phyloP scores from a whole-genome alignment of 208 protist species.

The Strigomonas culicis region DNA sequence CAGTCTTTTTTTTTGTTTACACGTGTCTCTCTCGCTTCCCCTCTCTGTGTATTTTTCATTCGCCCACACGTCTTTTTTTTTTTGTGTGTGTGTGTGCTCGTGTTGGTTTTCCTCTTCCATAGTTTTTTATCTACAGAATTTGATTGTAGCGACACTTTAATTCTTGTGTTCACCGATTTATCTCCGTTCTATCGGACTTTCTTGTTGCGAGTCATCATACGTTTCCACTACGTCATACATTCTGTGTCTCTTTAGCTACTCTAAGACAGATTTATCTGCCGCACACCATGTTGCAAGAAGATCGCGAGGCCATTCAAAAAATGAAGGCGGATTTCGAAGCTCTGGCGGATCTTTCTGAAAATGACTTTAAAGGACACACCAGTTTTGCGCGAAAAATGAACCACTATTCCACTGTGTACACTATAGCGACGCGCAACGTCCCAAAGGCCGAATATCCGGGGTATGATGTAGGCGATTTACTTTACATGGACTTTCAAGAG shows the following conservation, averaged over 20 bases:
- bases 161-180: too few species aligned
- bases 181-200: too few species aligned
- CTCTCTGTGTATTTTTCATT: not conserved
- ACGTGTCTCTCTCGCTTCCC: not conserved
- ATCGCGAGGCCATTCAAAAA: conserved; percentile 66
- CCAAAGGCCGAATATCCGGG: conserved; percentile 29
- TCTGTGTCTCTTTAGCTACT: too few species aligned
- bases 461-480: conserved; percentile 63
- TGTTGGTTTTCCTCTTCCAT: not conserved
- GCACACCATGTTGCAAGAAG: conserved; percentile 63
- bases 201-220: too few species aligned
- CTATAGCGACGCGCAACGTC: conserved; percentile 62
- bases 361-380: conserved; percentile 54
- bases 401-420: conserved; percentile 86
- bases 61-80: not conserved
- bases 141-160: not conserved
- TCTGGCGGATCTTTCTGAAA: conserved; percentile 57
- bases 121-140: not conserved
- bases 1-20: conserved; percentile 6
- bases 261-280: not conserved
- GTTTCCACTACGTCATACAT: too few species aligned
- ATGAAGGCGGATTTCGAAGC: conserved; percentile 88
- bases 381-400: conserved; percentile 70
- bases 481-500: conserved; percentile 90
- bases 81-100: not conserved